phyloP scores from a whole-genome alignment of 306 rosid genomes.

The Chamaecrista fasciculata region DNA sequence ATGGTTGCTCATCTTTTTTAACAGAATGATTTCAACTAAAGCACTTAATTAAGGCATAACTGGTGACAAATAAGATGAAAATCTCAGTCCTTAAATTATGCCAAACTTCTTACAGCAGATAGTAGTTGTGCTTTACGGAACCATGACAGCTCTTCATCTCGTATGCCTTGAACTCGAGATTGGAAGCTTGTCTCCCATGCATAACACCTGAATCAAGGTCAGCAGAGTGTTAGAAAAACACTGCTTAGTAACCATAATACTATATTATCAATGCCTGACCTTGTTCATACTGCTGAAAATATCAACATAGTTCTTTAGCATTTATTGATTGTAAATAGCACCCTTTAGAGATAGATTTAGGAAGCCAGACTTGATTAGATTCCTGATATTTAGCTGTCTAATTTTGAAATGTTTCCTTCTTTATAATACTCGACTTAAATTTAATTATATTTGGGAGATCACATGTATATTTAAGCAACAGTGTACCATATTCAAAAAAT shows the following conservation, averaged over 20 bases:
- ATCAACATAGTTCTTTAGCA: too few relatives aligned
- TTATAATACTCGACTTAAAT: too few relatives aligned
- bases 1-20: conserved; percentile 16
- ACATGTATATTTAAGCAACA: too few relatives aligned
- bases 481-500: too few relatives aligned
- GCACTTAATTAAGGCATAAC: neutral
- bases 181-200: conserved; percentile 93
- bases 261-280: neutral
- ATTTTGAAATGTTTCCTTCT: too few relatives aligned
- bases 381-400: too few relatives aligned
- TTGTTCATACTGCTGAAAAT: too few relatives aligned
- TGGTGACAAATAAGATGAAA: neutral
- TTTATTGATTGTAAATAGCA: too few relatives aligned
- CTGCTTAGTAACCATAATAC: neutral
- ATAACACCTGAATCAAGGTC: conserved; percentile 67
- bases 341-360: too few relatives aligned
- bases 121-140: conserved; percentile 68
- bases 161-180: conserved; percentile 59
- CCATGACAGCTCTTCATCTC: conserved; percentile 66
- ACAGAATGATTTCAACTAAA: neutral
- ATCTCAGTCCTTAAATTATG: conserved; percentile 13
- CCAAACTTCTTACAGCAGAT: conserved; percentile 57
- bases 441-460: too few relatives aligned
- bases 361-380: too few relatives aligned
- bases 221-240: conserved; percentile 28